Percentiles rank a stretch among this genome's conserved stretches.
phyloP scores from a whole-genome alignment of 257 asterid species.

The Gentiana macrophylla region DNA sequence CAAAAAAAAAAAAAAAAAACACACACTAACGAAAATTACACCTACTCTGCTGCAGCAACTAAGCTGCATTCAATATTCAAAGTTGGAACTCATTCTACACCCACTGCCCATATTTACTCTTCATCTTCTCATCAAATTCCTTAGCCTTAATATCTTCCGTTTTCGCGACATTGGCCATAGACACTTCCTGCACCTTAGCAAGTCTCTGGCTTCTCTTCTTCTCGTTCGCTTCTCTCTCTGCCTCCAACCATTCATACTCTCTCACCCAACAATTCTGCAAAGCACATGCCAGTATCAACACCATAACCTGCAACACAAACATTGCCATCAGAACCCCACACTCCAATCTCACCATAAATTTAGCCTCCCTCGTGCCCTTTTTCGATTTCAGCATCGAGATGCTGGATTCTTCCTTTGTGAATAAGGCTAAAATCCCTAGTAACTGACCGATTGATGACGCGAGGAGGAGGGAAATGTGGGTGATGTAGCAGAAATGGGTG shows the following conservation, averaged over 20 bases:
- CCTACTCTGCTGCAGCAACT: too few species aligned
- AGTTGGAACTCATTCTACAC: background rate
- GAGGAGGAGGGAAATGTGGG: constrained; percentile 52
- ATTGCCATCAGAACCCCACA: constrained; percentile 71
- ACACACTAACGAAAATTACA: too few species aligned
- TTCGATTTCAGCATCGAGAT: constrained; percentile 36
- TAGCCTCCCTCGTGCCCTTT: constrained; percentile 60
- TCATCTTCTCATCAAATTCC: constrained; percentile 56
- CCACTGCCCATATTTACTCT: constrained; percentile 46
- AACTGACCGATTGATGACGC: constrained; percentile 48
- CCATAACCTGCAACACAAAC: constrained; percentile 61
- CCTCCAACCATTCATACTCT: constrained; percentile 44
- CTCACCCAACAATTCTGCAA: constrained; percentile 50
- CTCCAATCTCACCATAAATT: constrained; percentile 59
- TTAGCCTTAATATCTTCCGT: constrained; percentile 28
- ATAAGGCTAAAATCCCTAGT: constrained; percentile 46
- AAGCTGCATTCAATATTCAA: too few species aligned
- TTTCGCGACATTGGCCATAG: constrained; percentile 29
- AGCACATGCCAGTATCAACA: constrained; percentile 36
- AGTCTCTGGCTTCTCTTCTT: constrained; percentile 38
- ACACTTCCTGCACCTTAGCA: constrained; percentile 43
- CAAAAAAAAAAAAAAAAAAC: too few species aligned
- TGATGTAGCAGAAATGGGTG: constrained; percentile 45
- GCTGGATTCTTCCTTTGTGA: constrained; percentile 47
- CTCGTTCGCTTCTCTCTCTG: constrained; percentile 36